phyloP scores from a whole-genome alignment of 805 yeast species.

The Clavispora santaluciae region DNA sequence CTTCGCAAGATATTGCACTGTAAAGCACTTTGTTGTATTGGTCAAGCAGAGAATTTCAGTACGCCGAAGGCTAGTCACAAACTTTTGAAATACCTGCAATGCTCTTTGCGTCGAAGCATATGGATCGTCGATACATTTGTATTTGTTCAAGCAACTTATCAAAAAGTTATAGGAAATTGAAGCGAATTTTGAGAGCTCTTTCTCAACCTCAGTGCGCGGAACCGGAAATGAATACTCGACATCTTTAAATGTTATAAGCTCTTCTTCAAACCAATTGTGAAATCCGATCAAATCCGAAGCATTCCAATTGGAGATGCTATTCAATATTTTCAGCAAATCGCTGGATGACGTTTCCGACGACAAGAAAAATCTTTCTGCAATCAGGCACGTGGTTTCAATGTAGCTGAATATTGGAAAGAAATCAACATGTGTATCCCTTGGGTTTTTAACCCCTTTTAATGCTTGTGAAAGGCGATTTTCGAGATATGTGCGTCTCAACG shows the following conservation, averaged over 20 bases:
- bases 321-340: conserved; percentile 13
- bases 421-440: conserved; percentile 12
- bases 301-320: conserved; percentile 21
- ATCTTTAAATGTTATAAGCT: conserved; percentile 5
- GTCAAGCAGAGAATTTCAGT: conserved; percentile 15
- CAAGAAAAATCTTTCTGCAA: conserved; percentile 21
- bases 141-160: not conserved
- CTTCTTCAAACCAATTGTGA: conserved; percentile 28
- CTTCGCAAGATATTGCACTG: not conserved
- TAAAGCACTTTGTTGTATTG: conserved; percentile 2
- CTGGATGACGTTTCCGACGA: conserved; percentile 2
- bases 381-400: conserved; percentile 31
- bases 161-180: not conserved
- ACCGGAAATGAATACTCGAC: not conserved
- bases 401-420: conserved; percentile 27
- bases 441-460: not conserved
- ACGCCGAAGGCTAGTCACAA: conserved; percentile 20
- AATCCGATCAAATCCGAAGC: conserved; percentile 26
- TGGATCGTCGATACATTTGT: not conserved
- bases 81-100: conserved; percentile 22
- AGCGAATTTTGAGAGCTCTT: conserved; percentile 3
- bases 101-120: conserved; percentile 1
- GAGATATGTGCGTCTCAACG: conserved; percentile 21
- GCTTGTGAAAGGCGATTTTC: conserved; percentile 1
- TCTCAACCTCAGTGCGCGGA: not conserved